phyloP scores from a whole-genome alignment of 306 rosid genomes.

The Prunus fruticosa region DNA sequence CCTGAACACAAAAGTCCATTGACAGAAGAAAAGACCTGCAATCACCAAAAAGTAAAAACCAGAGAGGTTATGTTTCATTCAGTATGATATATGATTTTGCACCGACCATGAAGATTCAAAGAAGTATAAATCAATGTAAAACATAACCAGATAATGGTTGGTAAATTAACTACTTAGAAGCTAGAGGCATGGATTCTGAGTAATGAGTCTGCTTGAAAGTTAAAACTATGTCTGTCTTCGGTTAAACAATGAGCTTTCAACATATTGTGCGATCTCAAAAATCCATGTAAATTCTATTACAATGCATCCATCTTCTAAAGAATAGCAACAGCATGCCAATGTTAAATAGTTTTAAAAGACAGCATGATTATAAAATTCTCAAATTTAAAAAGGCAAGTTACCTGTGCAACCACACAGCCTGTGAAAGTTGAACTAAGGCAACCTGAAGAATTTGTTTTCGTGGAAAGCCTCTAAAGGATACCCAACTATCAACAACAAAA shows the following conservation, averaged over 20 bases:
- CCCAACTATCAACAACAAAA: constrained; percentile 15
- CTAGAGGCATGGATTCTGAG: neutral
- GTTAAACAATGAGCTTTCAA: neutral
- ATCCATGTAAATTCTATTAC: neutral
- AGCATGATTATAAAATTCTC: neutral
- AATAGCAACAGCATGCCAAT: neutral
- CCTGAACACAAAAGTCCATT: constrained; percentile 16
- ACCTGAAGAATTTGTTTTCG: constrained; percentile 33
- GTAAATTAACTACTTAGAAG: neutral
- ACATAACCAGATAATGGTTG: neutral
- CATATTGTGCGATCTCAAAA: neutral
- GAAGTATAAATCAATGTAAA: neutral
- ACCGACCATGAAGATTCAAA: neutral
- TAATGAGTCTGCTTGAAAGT: neutral
- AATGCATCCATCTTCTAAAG: neutral
- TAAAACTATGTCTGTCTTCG: neutral
- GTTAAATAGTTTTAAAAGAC: neutral
- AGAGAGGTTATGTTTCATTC: constrained; percentile 1
- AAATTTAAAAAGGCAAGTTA: constrained; percentile 6
- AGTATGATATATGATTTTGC: neutral
- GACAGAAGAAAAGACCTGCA: constrained; percentile 32
- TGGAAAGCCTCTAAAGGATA: constrained; percentile 43
- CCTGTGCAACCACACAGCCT: constrained; percentile 42
- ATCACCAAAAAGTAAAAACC: neutral
- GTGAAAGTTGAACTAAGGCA: constrained; percentile 37